A percentile compares a stretch with the other conserved stretches of the same genome.
Evolutionary conservation across 129 eudicot genomes (phyloP).

Genomic region (Flaveria ramosissima): DNA sequence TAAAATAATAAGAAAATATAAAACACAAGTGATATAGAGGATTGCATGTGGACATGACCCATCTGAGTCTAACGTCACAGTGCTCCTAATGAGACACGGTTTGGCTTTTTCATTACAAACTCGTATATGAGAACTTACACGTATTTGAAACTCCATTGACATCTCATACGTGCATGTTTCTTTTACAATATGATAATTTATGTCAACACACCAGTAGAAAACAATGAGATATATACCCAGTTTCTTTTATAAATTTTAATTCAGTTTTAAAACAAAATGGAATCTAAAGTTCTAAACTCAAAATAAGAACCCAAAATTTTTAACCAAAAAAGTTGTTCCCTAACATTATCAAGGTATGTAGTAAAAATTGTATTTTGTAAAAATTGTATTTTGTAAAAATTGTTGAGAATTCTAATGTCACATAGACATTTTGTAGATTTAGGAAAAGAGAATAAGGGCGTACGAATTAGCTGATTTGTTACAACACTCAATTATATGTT

Average conservation of each 20-base stretch:
- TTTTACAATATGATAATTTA: slow-evolving; percentile 4
- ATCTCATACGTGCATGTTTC: slow-evolving; percentile 35
- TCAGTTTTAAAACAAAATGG: not conserved
- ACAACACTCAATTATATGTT: too few relatives aligned
- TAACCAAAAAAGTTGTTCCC: too few relatives aligned
- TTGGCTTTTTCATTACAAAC: slow-evolving; percentile 37
- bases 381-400: too few relatives aligned
- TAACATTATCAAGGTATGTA: too few relatives aligned
- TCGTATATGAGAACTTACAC: slow-evolving; percentile 27
- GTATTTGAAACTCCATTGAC: slow-evolving; percentile 28
- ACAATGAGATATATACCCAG: not conserved
- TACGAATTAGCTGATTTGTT: too few relatives aligned
- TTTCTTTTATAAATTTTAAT: not conserved
- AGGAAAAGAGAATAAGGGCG: too few relatives aligned
- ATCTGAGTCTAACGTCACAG: slow-evolving; percentile 25
- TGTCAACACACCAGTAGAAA: not conserved
- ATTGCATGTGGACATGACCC: slow-evolving; percentile 31
- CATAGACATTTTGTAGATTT: too few relatives aligned
- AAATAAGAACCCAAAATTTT: too few relatives aligned
- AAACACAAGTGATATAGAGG: not conserved
- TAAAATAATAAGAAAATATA: not conserved
- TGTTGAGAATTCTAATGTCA: too few relatives aligned
- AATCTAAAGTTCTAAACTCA: too few relatives aligned
- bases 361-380: too few relatives aligned
- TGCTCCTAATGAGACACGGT: slow-evolving; percentile 36